A percentile compares a stretch with the other conserved stretches of the same genome.
Conservation (phyloP, 805 yeast species). For the Grigorovia transvaalensis region DNA sequence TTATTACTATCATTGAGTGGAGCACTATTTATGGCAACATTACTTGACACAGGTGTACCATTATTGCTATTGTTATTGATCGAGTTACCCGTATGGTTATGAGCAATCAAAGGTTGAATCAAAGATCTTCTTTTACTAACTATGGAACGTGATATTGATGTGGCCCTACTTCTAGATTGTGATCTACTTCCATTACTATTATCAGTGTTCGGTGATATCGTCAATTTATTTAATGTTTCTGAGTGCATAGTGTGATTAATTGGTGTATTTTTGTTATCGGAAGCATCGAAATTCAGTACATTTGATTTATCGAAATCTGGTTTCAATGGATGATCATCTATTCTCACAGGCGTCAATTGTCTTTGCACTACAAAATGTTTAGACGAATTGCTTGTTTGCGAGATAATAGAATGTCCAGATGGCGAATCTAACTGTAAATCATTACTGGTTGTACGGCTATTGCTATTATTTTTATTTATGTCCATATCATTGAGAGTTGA, state of each 20-base stretch:
- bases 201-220: neutral
- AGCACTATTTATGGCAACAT: conserved; percentile 2
- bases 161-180: neutral
- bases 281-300: neutral
- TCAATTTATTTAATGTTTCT: neutral
- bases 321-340: conserved; percentile 11
- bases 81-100: conserved; percentile 6
- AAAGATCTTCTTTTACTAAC: conserved; percentile 19
- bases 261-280: neutral
- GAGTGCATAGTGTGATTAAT: neutral
- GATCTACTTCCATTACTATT: neutral
- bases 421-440: neutral
- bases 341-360: conserved; percentile 14
- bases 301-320: neutral
- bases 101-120: conserved; percentile 21
- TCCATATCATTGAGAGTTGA: neutral
- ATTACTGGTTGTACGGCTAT: neutral
- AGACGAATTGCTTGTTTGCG: neutral
- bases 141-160: conserved; percentile 6
- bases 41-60: neutral
- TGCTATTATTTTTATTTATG: neutral
- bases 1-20: neutral
- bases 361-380: conserved; percentile 5
- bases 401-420: neutral
- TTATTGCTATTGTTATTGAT: neutral